These are phyloP conservation scores for Huntiella abstrusa DNA, from an alignment of 2,329 filamentous ascomycete genomes.

Conservation along the genomic window DNA sequence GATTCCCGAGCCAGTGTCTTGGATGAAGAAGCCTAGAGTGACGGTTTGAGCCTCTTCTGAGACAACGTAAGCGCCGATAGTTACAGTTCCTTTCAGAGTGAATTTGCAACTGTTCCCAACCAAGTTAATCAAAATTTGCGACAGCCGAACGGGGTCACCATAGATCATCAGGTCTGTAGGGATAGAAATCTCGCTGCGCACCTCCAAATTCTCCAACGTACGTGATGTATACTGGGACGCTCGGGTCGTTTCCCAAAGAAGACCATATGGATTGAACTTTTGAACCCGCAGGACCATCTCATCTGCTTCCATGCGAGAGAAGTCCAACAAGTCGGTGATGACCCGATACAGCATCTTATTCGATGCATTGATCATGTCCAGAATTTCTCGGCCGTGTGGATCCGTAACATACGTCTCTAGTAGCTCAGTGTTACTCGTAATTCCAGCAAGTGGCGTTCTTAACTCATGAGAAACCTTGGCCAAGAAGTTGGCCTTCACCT, in stretches of 20 bases:
- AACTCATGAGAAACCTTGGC: slow-evolving; percentile 68
- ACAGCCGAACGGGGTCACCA: slow-evolving; percentile 46
- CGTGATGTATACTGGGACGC: slow-evolving; percentile 48
- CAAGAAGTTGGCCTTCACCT: slow-evolving; percentile 65
- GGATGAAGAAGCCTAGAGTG: slow-evolving; percentile 66
- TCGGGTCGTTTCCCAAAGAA: slow-evolving; percentile 47
- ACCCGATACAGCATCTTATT: slow-evolving; percentile 76
- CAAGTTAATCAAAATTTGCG: slow-evolving; percentile 60
- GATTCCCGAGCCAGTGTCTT: slow-evolving; percentile 84
- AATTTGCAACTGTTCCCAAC: slow-evolving; percentile 92
- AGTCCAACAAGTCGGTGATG: slow-evolving; percentile 92
- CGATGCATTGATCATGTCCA: slow-evolving; percentile 70
- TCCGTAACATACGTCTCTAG: slow-evolving; percentile 57
- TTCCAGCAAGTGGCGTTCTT: slow-evolving; percentile 67
- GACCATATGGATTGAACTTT: slow-evolving; percentile 47
- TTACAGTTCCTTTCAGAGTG: slow-evolving; percentile 70
- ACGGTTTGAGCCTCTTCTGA: slow-evolving; percentile 51
- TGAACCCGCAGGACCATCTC: slow-evolving; percentile 66
- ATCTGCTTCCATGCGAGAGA: slow-evolving; percentile 82
- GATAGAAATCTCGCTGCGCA: slow-evolving; percentile 50
- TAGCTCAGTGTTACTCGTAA: slow-evolving; percentile 76
- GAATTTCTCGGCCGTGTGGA: slow-evolving; percentile 64
- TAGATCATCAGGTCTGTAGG: slow-evolving; percentile 51
- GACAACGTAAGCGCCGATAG: slow-evolving; percentile 57
- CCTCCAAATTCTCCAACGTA: slow-evolving; percentile 42